Evolutionary conservation across 2,329 filamentous ascomycete species (phyloP).

Genomic region (Blumeria graminis): DNA sequence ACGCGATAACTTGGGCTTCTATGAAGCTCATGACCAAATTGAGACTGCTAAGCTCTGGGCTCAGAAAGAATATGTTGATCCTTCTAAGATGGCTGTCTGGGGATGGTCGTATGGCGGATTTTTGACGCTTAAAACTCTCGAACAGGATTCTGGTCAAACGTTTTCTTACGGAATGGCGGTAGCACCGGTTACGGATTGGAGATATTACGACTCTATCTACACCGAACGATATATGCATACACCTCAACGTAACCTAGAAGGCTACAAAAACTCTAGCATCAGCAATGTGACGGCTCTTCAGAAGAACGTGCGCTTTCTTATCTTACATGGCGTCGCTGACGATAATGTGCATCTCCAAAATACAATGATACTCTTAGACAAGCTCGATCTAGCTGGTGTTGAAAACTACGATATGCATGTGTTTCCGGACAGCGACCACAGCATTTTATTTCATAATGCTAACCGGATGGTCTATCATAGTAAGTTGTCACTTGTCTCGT

Average conservation of each 20-base stretch:
- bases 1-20: slow-evolving; percentile 61
- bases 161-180: slow-evolving; percentile 97
- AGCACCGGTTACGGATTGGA: slow-evolving; percentile 95
- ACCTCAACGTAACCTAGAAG: slow-evolving; percentile 53
- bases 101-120: slow-evolving; percentile 97
- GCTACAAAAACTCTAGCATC: slow-evolving; percentile 56
- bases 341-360: slow-evolving; percentile 98
- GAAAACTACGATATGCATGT: slow-evolving; percentile 94
- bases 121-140: slow-evolving; percentile 81
- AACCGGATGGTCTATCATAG: slow-evolving; percentile 82
- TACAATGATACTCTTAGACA: slow-evolving; percentile 66
- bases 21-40: slow-evolving; percentile 79
- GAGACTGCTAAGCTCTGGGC: slow-evolving; percentile 70
- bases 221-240: slow-evolving; percentile 96
- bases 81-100: slow-evolving; percentile 72
- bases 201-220: slow-evolving; percentile 84
- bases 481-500: slow-evolving; percentile 22
- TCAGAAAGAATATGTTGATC: slow-evolving; percentile 59
- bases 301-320: slow-evolving; percentile 60
- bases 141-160: slow-evolving; percentile 67
- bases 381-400: slow-evolving; percentile 54
- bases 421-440: slow-evolving; percentile 88
- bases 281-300: slow-evolving; percentile 48
- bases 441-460: slow-evolving; percentile 85
- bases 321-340: slow-evolving; percentile 93